Base-by-base conservation (phyloP, 2,329 filamentous ascomycete species). In the Aspergillus fijiensis region DNA sequence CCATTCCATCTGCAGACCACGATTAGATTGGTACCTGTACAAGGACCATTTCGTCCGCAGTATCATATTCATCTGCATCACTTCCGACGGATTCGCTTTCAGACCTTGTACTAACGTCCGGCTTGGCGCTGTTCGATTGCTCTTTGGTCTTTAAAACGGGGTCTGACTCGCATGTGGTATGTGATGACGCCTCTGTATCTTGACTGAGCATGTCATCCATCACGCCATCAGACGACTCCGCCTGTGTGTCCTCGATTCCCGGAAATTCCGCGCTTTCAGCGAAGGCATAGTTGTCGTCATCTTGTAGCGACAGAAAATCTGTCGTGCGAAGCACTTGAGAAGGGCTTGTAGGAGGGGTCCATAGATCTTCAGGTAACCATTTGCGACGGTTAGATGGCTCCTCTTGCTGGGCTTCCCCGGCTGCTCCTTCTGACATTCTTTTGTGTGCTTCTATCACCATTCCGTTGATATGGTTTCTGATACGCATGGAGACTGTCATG, bases 41-140 rank as follows among this genome's bases (percentile, higher is more conserved):
- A 56, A 59, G 56, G 12, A 59, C 49, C 29, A 61, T 50, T 35
- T 61, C 56, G 21, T 61, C 59, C 5, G 51, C 55, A 11, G 54
- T 49, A 12, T 57, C 45, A 25, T 51, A 51, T 21, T 49, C 27
- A 1, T 27, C 39, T n/a, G 23, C 33, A 11, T 25, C 16, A 29
- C 42, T 47, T 14, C n/a, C 51, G 25, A 39, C n/a, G 27, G 3
- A 42, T 19, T 33, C 12, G 10, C 39, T 27, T 14, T 42, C 49
- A 19, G 45, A 47, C 6, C 12, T 9, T 25, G 23, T 21, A 25
- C 5, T 16, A n/a, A 33, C 4, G 48, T 51, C 21, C 12, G 27
- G 31, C 19, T 25, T 5, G 23, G 19, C 47, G 11, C 14, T 53
- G 27, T 57, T 48, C 6, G 51, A 50, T 14, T 52, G 35, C 14